Evolutionary conservation across 108 stramenopile genomes (phyloP), one percentile per base, ranked within the genome.

Genomic region (Fragilaria crotonensis): DNA sequence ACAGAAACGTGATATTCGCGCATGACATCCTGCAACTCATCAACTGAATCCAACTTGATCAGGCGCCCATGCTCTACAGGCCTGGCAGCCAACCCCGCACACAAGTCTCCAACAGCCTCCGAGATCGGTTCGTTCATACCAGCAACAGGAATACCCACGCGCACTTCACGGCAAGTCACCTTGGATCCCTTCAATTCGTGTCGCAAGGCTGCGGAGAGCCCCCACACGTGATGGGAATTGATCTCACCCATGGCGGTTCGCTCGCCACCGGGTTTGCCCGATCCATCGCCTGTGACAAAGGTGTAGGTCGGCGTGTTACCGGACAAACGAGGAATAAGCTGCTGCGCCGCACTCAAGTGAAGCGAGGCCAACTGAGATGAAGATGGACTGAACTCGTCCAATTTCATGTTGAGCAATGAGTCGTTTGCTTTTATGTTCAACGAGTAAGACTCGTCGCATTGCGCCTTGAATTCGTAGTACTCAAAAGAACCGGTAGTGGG

Each of bases 141-240:
- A 27, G 19, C 49, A 3, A 68, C 53, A 5, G 60, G 54, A 11
- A 68, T n/a, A 20, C 60, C 59, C 5, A 68, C 67, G 7, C 67
- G 59, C 14, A 68, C 44, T 32, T 68, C 67, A 53, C 67, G 67
- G 18, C 22, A 25, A 29, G 14, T 51, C 2, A 61, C 57, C 17
- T 57, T 4, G 5, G 20, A 45, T 55, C 33, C 14, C 25, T 45
- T 21, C 17, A 31, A 36, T 22, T 68, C 67, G 21, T 54, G 25
- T 22, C 67, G 45, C 53, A 68, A 48, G 5, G 67, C 67, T 19
- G 67, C 67, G 0, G 67, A 58, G 17, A 66, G 30, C 2, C 65
- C 65, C 65, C 65, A 66, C 0, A 66, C 48, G 30, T 66, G 65
- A 52, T 58, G 65, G 3, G 65, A 59, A 41, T 66, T 66, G 23